A percentile compares a stretch with the other conserved stretches of the same genome.
Conservation (phyloP, 1,139 yeast species). For the Pichia sp. region DNA sequence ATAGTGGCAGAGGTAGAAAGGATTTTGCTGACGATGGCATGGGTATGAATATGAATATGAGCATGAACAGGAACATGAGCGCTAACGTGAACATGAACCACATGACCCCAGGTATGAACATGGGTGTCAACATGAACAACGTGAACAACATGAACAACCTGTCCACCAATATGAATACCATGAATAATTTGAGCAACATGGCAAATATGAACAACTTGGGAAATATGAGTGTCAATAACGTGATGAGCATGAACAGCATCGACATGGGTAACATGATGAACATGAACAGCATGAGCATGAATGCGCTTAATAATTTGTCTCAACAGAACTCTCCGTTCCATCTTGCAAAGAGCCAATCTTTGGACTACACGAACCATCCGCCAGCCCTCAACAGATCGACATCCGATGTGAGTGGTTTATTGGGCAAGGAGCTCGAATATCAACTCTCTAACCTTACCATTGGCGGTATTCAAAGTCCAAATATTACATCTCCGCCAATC, state of each 20-base stretch:
- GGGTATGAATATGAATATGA: neutral
- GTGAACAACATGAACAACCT: neutral
- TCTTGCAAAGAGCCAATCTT: neutral
- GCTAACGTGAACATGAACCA: neutral
- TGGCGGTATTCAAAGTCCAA: conserved; percentile 1
- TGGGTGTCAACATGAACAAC: neutral
- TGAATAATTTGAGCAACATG: neutral
- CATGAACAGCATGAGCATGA: neutral
- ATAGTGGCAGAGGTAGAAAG: conserved; percentile 1
- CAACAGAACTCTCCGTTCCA: too few relatives aligned
- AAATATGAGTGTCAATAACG: neutral
- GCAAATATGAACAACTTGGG: neutral
- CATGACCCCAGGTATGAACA: neutral
- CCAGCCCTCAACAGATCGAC: conserved; percentile 8
- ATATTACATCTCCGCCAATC: conserved; percentile 9
- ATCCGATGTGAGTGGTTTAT: conserved; percentile 11
- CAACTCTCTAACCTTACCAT: conserved; percentile 15
- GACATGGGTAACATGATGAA: neutral
- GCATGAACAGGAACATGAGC: neutral
- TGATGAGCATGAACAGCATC: neutral
- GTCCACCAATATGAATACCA: neutral
- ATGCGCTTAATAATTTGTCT: too few relatives aligned
- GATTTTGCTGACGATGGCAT: neutral
- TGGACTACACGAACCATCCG: conserved; percentile 7
- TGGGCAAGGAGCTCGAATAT: conserved; percentile 18